These are phyloP conservation scores for Ogataea methylovora DNA, from an alignment of 805 yeast genomes.

Conservation along the genomic window DNA sequence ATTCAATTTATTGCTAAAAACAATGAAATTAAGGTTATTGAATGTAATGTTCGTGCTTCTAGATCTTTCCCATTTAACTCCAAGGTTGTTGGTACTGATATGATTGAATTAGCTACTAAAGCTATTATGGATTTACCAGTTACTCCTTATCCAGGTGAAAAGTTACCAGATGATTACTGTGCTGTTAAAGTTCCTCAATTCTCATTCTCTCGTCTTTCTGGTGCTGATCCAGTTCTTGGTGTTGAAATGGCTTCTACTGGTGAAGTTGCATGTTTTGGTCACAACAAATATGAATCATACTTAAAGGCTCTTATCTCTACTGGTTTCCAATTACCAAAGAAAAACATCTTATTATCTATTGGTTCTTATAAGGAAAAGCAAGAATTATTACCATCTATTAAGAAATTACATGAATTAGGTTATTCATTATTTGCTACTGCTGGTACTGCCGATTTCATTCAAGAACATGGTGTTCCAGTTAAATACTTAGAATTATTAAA, in stretches of 20 bases:
- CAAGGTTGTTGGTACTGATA: conserved; percentile 91
- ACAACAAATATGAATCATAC: conserved; percentile 94
- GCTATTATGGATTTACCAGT: conserved; percentile 87
- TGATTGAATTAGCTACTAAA: conserved; percentile 95
- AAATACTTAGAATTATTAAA: conserved; percentile 85
- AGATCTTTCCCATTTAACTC: conserved; percentile 98
- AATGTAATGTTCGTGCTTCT: conserved; percentile 98
- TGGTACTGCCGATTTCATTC: conserved; percentile 97
- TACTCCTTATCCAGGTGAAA: conserved; percentile 83
- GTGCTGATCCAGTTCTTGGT: conserved; percentile 97
- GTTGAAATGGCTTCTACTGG: conserved; percentile 99
- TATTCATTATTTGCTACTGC: conserved; percentile 93
- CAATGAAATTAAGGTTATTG: conserved; percentile 94
- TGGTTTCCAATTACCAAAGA: conserved; percentile 92
- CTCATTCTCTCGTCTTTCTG: conserved; percentile 93
- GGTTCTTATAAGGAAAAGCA: conserved; percentile 96
- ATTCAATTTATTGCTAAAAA: conserved; percentile 96
- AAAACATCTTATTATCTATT: conserved; percentile 85
- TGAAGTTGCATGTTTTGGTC: conserved; percentile 97
- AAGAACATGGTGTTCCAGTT: conserved; percentile 91
- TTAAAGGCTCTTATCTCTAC: conserved; percentile 90
- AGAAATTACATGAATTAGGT: conserved; percentile 74
- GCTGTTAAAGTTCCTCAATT: conserved; percentile 97
- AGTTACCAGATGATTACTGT: conserved; percentile 88
- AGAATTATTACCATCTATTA: conserved; percentile 84